phyloP scores from a whole-genome alignment of 306 rosid species.

The Vigna nakashimae region DNA sequence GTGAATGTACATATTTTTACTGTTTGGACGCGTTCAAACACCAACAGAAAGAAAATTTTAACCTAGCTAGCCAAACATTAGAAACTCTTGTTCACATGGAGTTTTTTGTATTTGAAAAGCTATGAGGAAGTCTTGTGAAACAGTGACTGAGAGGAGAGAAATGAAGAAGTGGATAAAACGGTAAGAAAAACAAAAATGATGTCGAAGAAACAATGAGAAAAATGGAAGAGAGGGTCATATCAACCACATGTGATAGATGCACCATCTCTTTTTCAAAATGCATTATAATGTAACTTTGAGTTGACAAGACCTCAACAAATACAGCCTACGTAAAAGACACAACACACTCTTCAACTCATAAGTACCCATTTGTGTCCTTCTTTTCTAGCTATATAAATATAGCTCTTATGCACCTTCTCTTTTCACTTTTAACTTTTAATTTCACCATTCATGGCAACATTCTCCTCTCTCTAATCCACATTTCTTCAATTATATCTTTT shows the following conservation, averaged over 20 bases:
- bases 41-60: neutral
- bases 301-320: constrained; percentile 65
- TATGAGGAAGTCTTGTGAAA: constrained; percentile 20
- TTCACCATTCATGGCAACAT: constrained; percentile 31
- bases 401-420: constrained; percentile 22
- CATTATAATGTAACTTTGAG: constrained; percentile 53
- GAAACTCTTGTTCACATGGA: neutral
- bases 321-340: constrained; percentile 52
- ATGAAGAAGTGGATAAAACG: constrained; percentile 14
- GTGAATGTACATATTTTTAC: neutral
- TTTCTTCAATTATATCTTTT: constrained; percentile 13
- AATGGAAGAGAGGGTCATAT: constrained; percentile 43
- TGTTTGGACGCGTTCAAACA: neutral
- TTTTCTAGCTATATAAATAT: constrained; percentile 34
- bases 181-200: constrained; percentile 36
- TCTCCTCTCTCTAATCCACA: constrained; percentile 33
- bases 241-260: constrained; percentile 57
- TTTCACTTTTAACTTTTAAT: constrained; percentile 43
- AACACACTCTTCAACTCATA: constrained; percentile 37
- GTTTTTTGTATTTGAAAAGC: neutral
- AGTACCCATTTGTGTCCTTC: constrained; percentile 36
- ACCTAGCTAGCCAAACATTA: no score
- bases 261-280: constrained; percentile 46
- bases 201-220: constrained; percentile 22
- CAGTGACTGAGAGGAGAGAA: constrained; percentile 24